Percentiles rank a stretch among this genome's conserved stretches.
These are phyloP conservation scores for Abrus pulchellus DNA, from an alignment of 306 rosid species.

Conservation along the genomic window DNA sequence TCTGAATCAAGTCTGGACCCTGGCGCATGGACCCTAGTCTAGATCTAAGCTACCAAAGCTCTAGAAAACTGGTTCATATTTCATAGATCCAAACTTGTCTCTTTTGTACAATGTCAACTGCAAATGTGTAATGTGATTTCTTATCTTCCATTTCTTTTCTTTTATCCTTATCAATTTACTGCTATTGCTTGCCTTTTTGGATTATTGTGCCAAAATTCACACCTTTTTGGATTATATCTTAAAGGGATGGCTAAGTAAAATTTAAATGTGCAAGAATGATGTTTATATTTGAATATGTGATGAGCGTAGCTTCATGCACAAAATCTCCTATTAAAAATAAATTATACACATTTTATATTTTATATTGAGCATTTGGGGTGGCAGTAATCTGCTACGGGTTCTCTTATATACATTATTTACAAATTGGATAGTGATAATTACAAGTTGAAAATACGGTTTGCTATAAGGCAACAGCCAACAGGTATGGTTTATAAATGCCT, in stretches of 20 bases:
- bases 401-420: not conserved
- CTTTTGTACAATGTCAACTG: constrained; percentile 43
- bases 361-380: not conserved
- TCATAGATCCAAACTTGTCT: constrained; percentile 26
- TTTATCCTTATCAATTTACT: constrained; percentile 11
- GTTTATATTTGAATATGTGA: not conserved
- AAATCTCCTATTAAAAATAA: not conserved
- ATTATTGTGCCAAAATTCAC: constrained; percentile 5
- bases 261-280: not conserved
- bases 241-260: not conserved
- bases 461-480: not conserved
- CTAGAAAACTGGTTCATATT: constrained; percentile 30
- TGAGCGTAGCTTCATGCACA: constrained; percentile 21
- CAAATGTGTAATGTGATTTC: constrained; percentile 40
- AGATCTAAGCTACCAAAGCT: constrained; percentile 32
- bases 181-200: not conserved
- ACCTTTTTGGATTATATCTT: constrained; percentile 1
- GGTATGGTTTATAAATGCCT: constrained; percentile 6
- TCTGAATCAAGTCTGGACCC: constrained; percentile 40
- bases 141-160: constrained; percentile 25
- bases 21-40: constrained; percentile 9
- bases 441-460: constrained; percentile 33
- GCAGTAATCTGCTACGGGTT: constrained; percentile 7
- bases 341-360: not conserved
- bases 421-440: constrained; percentile 11